Conservation (phyloP, 495 filamentous ascomycete genomes). For the Xylaria venustula region DNA sequence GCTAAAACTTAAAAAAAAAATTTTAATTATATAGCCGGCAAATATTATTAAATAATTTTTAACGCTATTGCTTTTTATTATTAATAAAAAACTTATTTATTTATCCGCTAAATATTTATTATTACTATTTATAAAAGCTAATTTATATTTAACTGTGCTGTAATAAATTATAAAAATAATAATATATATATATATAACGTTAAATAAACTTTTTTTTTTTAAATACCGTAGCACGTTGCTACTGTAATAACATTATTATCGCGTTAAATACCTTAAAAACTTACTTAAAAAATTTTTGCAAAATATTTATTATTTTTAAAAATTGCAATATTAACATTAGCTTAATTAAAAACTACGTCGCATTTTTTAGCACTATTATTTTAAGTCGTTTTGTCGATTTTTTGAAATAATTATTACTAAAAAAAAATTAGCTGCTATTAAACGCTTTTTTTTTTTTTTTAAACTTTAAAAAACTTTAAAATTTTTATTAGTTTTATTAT, state of each 20-base stretch:
- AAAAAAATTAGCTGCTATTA: not conserved
- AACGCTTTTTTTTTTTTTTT: not conserved
- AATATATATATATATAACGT: constrained; percentile 1
- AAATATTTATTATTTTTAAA: not conserved
- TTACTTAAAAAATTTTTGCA: not conserved
- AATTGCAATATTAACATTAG: not conserved
- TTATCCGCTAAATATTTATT: constrained; percentile 2
- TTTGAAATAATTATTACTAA: too few relatives aligned
- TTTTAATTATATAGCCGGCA: not conserved
- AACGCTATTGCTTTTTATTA: constrained; percentile 1
- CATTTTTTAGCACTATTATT: not conserved
- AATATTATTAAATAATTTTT: not conserved
- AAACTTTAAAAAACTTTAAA: not conserved
- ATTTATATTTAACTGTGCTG: constrained; percentile 1
- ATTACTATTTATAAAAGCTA: not conserved
- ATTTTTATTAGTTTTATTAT: not conserved
- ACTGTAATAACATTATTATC: not conserved
- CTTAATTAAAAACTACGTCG: not conserved
- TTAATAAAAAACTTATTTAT: not conserved
- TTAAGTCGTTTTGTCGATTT: not conserved
- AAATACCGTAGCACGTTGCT: not conserved
- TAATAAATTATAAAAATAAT: not conserved
- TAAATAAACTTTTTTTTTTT: not conserved
- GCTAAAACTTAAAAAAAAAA: too few relatives aligned
- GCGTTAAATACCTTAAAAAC: not conserved